Conservation (phyloP, 1,139 yeast species). For the Lodderomyces margitis region DNA sequence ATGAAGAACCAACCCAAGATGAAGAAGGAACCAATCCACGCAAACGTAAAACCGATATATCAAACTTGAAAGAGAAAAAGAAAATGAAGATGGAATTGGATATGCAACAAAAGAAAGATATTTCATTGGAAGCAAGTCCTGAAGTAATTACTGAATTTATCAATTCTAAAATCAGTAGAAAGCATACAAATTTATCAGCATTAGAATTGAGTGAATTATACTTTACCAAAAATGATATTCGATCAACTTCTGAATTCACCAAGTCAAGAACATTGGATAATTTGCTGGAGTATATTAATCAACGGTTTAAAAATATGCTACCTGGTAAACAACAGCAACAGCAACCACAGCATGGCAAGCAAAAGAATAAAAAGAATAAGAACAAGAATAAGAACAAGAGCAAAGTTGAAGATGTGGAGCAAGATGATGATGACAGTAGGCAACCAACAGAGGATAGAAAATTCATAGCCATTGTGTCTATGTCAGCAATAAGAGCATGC, state of each 20-base stretch:
- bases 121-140: slow-evolving; percentile 48
- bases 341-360: slow-evolving; percentile 17
- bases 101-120: slow-evolving; percentile 45
- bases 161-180: slow-evolving; percentile 49
- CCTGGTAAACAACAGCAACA: slow-evolving; percentile 25
- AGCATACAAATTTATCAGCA: slow-evolving; percentile 56
- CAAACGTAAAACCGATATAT: slow-evolving; percentile 12
- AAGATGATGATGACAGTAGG: slow-evolving; percentile 11
- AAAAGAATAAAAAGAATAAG: slow-evolving; percentile 23
- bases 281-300: slow-evolving; percentile 42
- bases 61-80: slow-evolving; percentile 47
- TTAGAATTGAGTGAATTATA: slow-evolving; percentile 62
- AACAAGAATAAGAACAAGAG: slow-evolving; percentile 18
- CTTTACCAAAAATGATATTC: slow-evolving; percentile 46
- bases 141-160: slow-evolving; percentile 61
- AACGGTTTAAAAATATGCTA: slow-evolving; percentile 44
- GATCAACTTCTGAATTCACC: slow-evolving; percentile 50
- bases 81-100: slow-evolving; percentile 59
- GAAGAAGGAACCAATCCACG: slow-evolving; percentile 10
- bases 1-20: slow-evolving; percentile 14
- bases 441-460: slow-evolving; percentile 30
- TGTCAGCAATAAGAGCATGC: slow-evolving; percentile 74
- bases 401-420: slow-evolving; percentile 8
- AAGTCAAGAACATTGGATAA: slow-evolving; percentile 49
- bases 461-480: slow-evolving; percentile 56